Evolutionary conservation across 2,329 filamentous ascomycete genomes (phyloP), one percentile per base, ranked within the genome.

Genomic region (Fusarium transvaalense): DNA sequence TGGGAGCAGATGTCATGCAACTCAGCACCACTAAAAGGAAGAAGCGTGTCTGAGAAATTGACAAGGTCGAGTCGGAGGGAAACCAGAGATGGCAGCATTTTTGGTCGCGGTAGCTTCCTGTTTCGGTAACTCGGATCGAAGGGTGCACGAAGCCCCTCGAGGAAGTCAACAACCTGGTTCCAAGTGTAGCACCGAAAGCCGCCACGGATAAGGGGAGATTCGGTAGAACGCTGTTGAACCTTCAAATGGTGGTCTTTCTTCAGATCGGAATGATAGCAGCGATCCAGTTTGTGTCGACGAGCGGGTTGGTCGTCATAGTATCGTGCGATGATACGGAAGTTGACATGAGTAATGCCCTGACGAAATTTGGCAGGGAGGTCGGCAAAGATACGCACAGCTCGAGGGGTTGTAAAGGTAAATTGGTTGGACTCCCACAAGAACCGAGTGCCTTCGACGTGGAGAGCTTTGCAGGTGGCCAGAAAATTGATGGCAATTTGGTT

Each of bases 141-240:
- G 1, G 85, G 85, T 4, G 85, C 81, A n/a, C 84, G 78, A 53
- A 88, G 73, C 7, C 82, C 84, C 52, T 79, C 77, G 23, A 88
- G 75, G 56, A 87, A 87, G 71, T 87, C 85, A 14, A 82, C 77
- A 31, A 86, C 77, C 69, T 87, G 85, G 34, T 80, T 80, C 85
- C 85, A 87, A 5, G 83, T 80, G 73, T 87, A 88, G 69, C 82
- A 84, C 46, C 84, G 82, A 63, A 87, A 86, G 19, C 85, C 85
- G 23, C 81, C 80, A n/a, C 83, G 81, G 31, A 83, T 78, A 27
- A 85, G 77, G 15, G 78, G 82, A 3, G 80, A 78, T 53, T 85
- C 84, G 39, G 78, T 82, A 21, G 80, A 77, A 3, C 84, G 80
- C 32, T 76, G 77, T 27, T 81, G 76, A 6, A 85, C 78, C 41